Percentiles rank a stretch among this genome's conserved stretches.
These are phyloP conservation scores for Ailanthus altissimus DNA, from an alignment of 345 rosid species.

Conservation along the genomic window DNA sequence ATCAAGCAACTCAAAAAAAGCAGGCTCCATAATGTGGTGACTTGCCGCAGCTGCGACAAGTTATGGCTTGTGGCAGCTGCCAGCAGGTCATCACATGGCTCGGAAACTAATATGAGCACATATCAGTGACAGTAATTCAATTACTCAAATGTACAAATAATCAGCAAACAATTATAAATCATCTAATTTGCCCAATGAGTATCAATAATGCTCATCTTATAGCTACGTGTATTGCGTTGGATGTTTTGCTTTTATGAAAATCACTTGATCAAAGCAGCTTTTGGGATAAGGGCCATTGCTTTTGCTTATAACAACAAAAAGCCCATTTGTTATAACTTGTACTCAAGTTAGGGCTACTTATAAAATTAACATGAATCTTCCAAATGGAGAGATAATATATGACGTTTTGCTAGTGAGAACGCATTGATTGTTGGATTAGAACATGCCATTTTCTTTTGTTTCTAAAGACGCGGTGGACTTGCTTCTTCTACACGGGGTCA, in stretches of 20 bases:
- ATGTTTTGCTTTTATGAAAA: no score
- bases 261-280: no score
- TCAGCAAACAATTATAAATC: no score
- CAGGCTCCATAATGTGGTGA: background rate
- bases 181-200: no score
- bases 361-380: background rate
- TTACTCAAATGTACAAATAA: no score
- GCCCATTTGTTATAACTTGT: background rate
- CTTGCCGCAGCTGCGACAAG: background rate
- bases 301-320: background rate
- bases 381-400: background rate
- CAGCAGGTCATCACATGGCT: no score
- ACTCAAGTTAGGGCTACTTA: background rate
- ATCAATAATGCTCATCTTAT: no score
- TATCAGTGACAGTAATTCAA: no score
- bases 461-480: background rate
- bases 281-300: background rate
- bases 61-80: background rate
- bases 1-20: background rate
- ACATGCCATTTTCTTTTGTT: background rate
- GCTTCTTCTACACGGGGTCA: background rate
- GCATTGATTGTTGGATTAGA: background rate
- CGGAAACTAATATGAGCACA: no score
- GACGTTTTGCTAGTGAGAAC: background rate
- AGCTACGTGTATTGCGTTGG: no score